phyloP scores from a whole-genome alignment of 768 basidiomycete species.

The Cyathus striatus region DNA sequence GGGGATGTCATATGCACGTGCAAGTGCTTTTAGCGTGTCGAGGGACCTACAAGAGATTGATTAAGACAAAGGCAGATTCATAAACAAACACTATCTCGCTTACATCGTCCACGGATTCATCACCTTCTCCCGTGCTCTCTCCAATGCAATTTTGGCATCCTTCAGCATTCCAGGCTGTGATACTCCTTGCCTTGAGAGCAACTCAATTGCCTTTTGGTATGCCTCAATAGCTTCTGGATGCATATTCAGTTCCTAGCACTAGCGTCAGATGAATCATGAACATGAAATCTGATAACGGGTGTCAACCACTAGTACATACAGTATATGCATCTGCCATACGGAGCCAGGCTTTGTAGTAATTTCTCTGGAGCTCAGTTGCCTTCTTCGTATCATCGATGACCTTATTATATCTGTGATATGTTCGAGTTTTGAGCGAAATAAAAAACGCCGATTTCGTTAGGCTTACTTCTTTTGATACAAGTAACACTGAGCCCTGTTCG shows the following conservation, averaged over 20 bases:
- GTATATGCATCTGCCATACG: constrained; percentile 11
- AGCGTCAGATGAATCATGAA: not conserved
- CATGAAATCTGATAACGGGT: too few species aligned
- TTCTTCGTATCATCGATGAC: not conserved
- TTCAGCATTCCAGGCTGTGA: not conserved
- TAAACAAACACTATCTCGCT: not conserved
- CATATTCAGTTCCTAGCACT: constrained; percentile 9
- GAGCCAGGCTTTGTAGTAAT: constrained; percentile 11
- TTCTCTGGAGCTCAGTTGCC: constrained; percentile 7
- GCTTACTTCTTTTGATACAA: constrained; percentile 19
- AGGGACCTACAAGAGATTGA: constrained; percentile 4
- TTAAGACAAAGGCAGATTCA: not conserved
- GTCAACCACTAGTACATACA: constrained; percentile 1
- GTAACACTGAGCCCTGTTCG: constrained; percentile 31
- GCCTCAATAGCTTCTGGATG: constrained; percentile 16
- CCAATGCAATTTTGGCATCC: constrained; percentile 5
- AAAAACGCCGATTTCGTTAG: not conserved
- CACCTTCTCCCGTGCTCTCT: constrained; percentile 9
- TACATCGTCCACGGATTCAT: constrained; percentile 10
- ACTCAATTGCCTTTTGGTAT: constrained; percentile 8
- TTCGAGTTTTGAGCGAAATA: too few species aligned
- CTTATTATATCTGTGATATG: not conserved
- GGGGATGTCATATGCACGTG: constrained; percentile 13
- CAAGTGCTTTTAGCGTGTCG: constrained; percentile 10
- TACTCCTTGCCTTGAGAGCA: too few species aligned